Evolutionary conservation across 441 rosid species (phyloP), one percentile per base, ranked within the genome.

Genomic region (Arabidopsis hybrid): DNA sequence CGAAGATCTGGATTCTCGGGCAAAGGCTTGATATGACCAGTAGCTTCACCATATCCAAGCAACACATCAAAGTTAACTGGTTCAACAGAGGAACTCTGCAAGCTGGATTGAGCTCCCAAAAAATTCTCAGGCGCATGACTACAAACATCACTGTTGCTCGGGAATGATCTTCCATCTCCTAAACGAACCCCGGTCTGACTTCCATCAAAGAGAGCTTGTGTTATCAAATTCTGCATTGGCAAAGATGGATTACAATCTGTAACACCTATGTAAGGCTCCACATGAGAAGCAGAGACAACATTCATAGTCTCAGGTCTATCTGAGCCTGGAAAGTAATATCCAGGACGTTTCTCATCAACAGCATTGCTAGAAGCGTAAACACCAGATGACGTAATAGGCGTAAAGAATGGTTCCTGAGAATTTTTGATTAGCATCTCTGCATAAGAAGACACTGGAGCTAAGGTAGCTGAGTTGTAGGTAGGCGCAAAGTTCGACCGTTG

Each of bases 1-100:
- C 45, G 68, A 68, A 79, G 78, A 83, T 79, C 87, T 10, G 81
- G 63, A 79, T 57, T 78, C 52, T 89, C 87, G 6, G 81, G 75
- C 63, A 73, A 50, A 65, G 77, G 83, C 60, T 82, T 86, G 61
- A 72, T 45, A 74, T 73, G 69, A 75, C 55, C 71, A 34, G 68
- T 32, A 52, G 83, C 61, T 67, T 78, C 81, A 74, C 73, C 78
- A 75, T 55, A 56, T 67, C 81, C 82, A 60, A 76, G 65, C 51
- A 80, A 65, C 51, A 58, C 67, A 80, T 65, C 75, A 46, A 83
- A 78, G 57, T 77, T 64, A 73, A 72, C 83, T n/a, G 80, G 76
- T 57, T 65, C 75, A 45, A 53, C 36, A 74, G 47, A 71, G 63
- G 91, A 80, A 74, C 69, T 60, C 29, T 63, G 76, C 65, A 55